These are phyloP conservation scores for Gossypium australe DNA, from an alignment of 345 rosid species.

Conservation along the genomic window DNA sequence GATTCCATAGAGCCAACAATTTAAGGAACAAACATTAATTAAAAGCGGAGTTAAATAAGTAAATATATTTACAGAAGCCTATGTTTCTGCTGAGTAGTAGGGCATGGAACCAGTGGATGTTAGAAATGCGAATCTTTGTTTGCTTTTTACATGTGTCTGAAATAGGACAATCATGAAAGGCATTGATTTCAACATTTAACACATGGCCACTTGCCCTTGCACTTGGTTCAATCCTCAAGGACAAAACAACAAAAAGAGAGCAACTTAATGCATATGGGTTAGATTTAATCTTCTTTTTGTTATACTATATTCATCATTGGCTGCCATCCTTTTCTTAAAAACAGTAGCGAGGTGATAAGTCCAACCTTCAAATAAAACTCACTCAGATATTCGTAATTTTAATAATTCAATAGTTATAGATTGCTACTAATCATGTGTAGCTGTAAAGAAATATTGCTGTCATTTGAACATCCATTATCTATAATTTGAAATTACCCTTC, in stretches of 20 bases:
- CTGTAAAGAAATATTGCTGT: no score
- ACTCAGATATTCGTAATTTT: no score
- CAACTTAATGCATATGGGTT: neutral
- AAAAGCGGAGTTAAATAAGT: neutral
- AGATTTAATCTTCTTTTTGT: neutral
- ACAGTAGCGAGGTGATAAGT: no score
- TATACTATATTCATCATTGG: no score
- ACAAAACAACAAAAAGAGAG: neutral
- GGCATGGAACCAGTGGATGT: neutral
- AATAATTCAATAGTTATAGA: no score
- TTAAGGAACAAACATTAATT: neutral
- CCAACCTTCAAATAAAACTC: no score
- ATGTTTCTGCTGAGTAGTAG: neutral
- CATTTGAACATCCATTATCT: no score
- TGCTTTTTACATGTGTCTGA: neutral
- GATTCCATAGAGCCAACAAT: no score
- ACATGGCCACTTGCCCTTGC: slow-evolving; percentile 3
- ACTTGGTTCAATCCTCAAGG: neutral
- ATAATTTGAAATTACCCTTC: neutral
- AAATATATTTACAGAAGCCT: neutral
- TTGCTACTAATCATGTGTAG: no score
- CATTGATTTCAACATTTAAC: neutral
- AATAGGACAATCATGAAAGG: neutral
- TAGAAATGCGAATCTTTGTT: neutral
- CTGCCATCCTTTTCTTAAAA: no score